Conservation (phyloP, 2,329 filamentous ascomycete species). For the Scytalidium lignicola region DNA sequence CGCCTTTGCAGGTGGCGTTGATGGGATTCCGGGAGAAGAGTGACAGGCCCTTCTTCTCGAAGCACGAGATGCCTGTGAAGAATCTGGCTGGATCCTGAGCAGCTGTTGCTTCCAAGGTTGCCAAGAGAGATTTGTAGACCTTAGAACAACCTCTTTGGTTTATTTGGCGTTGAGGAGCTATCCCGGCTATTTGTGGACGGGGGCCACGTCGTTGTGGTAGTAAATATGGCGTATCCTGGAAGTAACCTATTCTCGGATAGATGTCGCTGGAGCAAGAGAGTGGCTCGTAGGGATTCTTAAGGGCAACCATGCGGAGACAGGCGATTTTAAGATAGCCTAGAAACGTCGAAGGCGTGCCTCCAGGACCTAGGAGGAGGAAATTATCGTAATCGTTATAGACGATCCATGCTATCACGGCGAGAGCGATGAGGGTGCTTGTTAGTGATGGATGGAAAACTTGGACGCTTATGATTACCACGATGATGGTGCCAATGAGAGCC, state of each 20-base stretch:
- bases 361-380: slow-evolving; percentile 73
- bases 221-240: slow-evolving; percentile 34
- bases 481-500: slow-evolving; percentile 40
- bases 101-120: slow-evolving; percentile 48
- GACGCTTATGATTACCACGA: slow-evolving; percentile 46
- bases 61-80: slow-evolving; percentile 64
- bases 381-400: slow-evolving; percentile 68
- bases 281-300: slow-evolving; percentile 64
- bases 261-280: slow-evolving; percentile 45
- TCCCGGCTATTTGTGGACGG: slow-evolving; percentile 65
- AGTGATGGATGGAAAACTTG: slow-evolving; percentile 44
- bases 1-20: slow-evolving; percentile 70
- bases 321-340: slow-evolving; percentile 69
- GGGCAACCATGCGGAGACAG: slow-evolving; percentile 64
- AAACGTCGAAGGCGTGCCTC: slow-evolving; percentile 72
- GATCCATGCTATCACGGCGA: slow-evolving; percentile 40
- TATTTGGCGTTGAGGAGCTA: slow-evolving; percentile 76
- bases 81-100: slow-evolving; percentile 40
- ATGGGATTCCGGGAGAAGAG: slow-evolving; percentile 64
- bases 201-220: slow-evolving; percentile 59
- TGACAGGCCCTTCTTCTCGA: slow-evolving; percentile 77
- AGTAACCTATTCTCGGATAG: slow-evolving; percentile 52
- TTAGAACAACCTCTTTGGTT: slow-evolving; percentile 55
- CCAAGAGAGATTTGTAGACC: slow-evolving; percentile 51
- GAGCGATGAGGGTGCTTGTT: slow-evolving; percentile 43